phyloP scores from a whole-genome alignment of 352 stramenopile genomes.

The Phytophthora vignae region DNA sequence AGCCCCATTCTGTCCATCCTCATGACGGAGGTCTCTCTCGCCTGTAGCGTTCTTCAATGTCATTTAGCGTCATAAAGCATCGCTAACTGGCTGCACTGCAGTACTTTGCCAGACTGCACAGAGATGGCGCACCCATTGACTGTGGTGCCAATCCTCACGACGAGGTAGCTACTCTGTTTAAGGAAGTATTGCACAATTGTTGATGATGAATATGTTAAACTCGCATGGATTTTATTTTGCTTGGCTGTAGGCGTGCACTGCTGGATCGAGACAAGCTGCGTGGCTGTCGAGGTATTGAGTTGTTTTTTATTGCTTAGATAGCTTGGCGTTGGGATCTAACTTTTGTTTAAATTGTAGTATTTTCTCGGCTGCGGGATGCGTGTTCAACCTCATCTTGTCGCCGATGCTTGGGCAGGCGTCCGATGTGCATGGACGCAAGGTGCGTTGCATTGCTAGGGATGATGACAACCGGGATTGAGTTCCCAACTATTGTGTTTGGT shows the following conservation, averaged over 20 bases:
- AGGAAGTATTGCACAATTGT: background rate
- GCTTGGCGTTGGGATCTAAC: background rate
- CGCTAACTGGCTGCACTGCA: conserved; percentile 16
- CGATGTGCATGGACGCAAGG: conserved; percentile 76
- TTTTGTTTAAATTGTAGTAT: conserved; percentile 38
- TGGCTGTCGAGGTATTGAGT: conserved; percentile 70
- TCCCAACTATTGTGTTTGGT: background rate
- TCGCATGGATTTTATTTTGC: background rate
- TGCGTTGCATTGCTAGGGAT: conserved; percentile 17
- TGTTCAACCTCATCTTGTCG: conserved; percentile 69
- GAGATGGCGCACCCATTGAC: conserved; percentile 56
- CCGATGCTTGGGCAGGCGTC: conserved; percentile 74
- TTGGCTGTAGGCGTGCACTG: conserved; percentile 52
- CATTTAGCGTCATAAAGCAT: background rate
- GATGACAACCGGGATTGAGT: too few species aligned
- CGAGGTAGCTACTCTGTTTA: conserved; percentile 28
- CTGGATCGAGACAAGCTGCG: conserved; percentile 67
- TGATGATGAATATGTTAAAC: too few species aligned
- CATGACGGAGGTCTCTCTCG: conserved; percentile 61
- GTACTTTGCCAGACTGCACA: conserved; percentile 76
- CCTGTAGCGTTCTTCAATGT: background rate
- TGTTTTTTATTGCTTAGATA: background rate
- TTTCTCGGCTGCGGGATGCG: conserved; percentile 61
- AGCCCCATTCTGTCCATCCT: conserved; percentile 72
- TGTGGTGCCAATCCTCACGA: conserved; percentile 56